A percentile compares a stretch with the other conserved stretches of the same genome.
These are phyloP conservation scores for Carex pumila DNA, from an alignment of 176 grass and related monocot genomes.

Conservation along the genomic window DNA sequence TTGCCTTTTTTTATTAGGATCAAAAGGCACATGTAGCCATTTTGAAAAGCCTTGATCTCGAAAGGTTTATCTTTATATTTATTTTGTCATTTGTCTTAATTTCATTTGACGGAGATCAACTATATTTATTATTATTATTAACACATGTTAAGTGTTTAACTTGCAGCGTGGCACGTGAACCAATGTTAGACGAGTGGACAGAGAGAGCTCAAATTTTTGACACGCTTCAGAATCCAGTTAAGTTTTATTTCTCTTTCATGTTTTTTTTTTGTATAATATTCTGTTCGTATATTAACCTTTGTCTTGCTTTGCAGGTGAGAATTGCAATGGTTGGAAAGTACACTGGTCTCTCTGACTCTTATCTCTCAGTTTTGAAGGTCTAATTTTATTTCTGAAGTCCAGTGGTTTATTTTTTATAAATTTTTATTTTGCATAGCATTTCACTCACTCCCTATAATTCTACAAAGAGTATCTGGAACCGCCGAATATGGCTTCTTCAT, in stretches of 20 bases:
- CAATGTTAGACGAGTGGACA: slow-evolving; percentile 66
- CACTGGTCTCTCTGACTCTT: slow-evolving; percentile 60
- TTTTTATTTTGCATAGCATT: neutral
- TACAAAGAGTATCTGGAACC: neutral
- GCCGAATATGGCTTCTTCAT: neutral
- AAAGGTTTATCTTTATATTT: slow-evolving; percentile 41
- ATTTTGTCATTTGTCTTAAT: neutral
- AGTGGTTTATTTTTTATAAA: neutral
- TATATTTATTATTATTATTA: neutral
- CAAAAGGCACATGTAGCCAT: slow-evolving; percentile 92
- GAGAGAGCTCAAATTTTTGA: slow-evolving; percentile 63
- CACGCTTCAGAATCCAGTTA: slow-evolving; percentile 47
- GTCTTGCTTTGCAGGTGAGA: slow-evolving; percentile 49
- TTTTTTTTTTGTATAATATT: neutral
- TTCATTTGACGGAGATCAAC: neutral
- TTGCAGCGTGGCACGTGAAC: slow-evolving; percentile 35
- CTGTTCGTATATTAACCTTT: slow-evolving; percentile 4
- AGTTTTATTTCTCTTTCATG: slow-evolving; percentile 1
- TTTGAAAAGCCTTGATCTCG: slow-evolving; percentile 59
- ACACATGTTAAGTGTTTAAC: slow-evolving; percentile 18
- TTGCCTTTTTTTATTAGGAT: slow-evolving; percentile 29
- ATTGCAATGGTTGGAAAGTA: slow-evolving; percentile 91
- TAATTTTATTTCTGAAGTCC: neutral
- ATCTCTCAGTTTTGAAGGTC: slow-evolving; percentile 81
- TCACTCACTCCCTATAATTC: neutral